Base-by-base conservation (phyloP, 768 basidiomycete genomes). In the Clavulina sp. region DNA sequence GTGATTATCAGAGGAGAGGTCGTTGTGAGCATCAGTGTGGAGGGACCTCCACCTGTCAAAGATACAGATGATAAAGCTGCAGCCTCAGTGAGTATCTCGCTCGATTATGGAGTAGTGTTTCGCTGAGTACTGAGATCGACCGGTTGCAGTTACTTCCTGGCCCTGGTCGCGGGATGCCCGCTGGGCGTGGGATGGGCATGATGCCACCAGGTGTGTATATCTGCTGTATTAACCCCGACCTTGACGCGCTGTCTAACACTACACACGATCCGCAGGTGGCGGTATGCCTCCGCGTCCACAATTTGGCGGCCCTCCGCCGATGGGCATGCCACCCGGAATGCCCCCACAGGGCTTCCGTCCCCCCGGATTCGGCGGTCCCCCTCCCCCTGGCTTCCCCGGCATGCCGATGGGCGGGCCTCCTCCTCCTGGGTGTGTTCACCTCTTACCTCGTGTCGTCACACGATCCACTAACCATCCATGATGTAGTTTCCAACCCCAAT, bases 1-100 rank as follows among this genome's bases (percentile, higher is more conserved):
- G 91, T 97, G 52, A 96, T 99, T 62, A 68, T 97, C 60, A 77
- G 95, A 54, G 95, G 95, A 54, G 95, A 97, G 67, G 85, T 88
- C 0, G 87, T 97, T 36, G 93, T 99, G 60, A 91, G 86, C 60
- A 72, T 97, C 59, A 82, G 77, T 52, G 91, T 97, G 18, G 93
- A 95, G 66, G 93, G 92, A 7, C 92, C 92, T 3, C 93, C 93
- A 31, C 91, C 93, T 6, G 75, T 83, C 23, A 79, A 81, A 21
- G 84, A 86, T 52, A n/a, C n/a, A n/a, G 92, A 92, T 26, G 88
- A 92, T 63, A 85, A 84, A 34, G 29, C 54, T 19, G 43, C 51
- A 24, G 34, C 19, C 52, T 23, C 16, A 5, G 13, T 47, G 23
- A 18, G 48, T 26, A 26, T 49, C 48, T n/a, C 43, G 26, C 13